These are phyloP conservation scores for Chlamydomonas incerta DNA, from an alignment of 139 green algal genomes.

Conservation along the genomic window DNA sequence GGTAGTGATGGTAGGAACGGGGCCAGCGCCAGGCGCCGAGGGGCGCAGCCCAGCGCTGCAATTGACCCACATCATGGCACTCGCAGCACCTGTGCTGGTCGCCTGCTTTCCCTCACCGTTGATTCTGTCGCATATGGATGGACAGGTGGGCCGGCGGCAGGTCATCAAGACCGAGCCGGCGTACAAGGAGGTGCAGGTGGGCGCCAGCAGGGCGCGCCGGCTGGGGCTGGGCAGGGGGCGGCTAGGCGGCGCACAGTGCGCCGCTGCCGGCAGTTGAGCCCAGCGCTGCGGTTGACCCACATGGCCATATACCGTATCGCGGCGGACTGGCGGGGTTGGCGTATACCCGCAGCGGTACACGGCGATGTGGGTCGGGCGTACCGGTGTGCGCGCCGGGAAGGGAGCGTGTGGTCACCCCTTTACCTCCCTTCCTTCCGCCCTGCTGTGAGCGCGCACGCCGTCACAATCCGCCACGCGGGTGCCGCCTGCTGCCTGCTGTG, in stretches of 20 bases:
- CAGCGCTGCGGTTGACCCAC: no score
- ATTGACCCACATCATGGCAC: neutral
- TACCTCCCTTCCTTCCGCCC: neutral
- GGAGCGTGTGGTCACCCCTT: no score
- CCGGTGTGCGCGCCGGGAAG: no score
- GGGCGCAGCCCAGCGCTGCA: no score
- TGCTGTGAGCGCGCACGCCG: neutral
- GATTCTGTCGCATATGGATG: no score
- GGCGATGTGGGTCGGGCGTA: neutral
- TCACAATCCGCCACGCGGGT: neutral
- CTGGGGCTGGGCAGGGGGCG: neutral
- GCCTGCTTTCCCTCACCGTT: no score
- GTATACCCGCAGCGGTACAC: neutral
- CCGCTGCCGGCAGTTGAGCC: neutral
- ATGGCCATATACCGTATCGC: neutral
- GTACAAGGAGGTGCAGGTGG: conserved; percentile 41
- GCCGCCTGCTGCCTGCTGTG: no score
- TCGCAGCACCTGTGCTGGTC: neutral
- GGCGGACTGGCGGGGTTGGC: neutral
- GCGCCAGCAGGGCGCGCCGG: no score
- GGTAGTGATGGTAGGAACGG: no score
- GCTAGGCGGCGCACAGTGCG: neutral
- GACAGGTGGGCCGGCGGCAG: conserved; percentile 32
- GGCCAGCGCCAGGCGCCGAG: no score
- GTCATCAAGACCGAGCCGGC: conserved; percentile 25